phyloP scores from a whole-genome alignment of 1,139 yeast species.

The Debaryomycetaceae sp. region DNA sequence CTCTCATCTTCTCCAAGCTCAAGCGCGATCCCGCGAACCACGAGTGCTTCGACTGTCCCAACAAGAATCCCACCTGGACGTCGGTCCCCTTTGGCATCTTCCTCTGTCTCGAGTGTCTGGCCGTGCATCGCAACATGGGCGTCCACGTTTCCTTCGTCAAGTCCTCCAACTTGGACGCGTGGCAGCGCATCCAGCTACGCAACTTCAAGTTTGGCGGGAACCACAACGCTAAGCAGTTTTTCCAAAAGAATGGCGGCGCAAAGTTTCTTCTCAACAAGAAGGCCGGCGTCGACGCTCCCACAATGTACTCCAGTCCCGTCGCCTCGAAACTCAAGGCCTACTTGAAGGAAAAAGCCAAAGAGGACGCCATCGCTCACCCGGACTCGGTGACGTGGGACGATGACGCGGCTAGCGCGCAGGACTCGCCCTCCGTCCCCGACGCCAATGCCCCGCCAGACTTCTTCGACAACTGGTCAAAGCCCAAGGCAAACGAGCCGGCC shows the following conservation, averaged over 20 bases:
- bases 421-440: conserved; percentile 17
- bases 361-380: conserved; percentile 63
- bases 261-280: conserved; percentile 38
- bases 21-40: conserved; percentile 64
- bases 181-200: conserved; percentile 83
- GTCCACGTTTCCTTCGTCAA: conserved; percentile 56
- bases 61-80: conserved; percentile 43
- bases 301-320: conserved; percentile 70
- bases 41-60: conserved; percentile 60
- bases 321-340: conserved; percentile 75
- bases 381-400: conserved; percentile 54
- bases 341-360: conserved; percentile 53
- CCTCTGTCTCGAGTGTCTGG: conserved; percentile 38
- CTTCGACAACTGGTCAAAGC: conserved; percentile 86
- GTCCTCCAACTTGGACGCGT: conserved; percentile 78
- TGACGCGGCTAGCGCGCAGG: conserved; percentile 17
- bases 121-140: conserved; percentile 40
- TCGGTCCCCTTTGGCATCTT: conserved; percentile 40
- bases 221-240: conserved; percentile 72
- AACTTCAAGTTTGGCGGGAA: conserved; percentile 92
- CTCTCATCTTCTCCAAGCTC: conserved; percentile 45
- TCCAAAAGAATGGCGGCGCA: conserved; percentile 75
- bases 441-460: conserved; percentile 42
- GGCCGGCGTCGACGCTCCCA: conserved; percentile 50
- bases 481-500: conserved; percentile 42